Conservation (phyloP, 495 filamentous ascomycete genomes). For the Talaromyces nanjingensis region DNA sequence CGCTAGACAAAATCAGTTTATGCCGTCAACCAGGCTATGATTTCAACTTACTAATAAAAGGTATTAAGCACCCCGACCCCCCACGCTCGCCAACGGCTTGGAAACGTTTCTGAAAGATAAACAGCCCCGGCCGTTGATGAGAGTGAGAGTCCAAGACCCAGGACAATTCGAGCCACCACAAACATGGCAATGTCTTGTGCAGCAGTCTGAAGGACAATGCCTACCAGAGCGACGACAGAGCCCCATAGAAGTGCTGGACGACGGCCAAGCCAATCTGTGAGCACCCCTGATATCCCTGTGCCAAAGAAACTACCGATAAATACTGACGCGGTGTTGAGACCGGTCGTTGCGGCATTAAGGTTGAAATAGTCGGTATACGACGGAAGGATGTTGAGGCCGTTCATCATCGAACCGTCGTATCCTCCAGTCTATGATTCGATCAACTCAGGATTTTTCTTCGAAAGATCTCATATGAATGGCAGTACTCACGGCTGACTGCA, state of each 20-base stretch:
- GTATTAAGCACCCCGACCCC: constrained; percentile 41
- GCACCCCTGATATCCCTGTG: constrained; percentile 26
- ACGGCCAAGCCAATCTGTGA: constrained; percentile 36
- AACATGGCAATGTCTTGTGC: constrained; percentile 45
- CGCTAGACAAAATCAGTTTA: constrained; percentile 5
- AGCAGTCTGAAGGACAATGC: constrained; percentile 39
- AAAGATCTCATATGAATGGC: neutral
- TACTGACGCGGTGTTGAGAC: constrained; percentile 40
- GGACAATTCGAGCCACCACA: constrained; percentile 32
- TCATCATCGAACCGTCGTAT: constrained; percentile 46
- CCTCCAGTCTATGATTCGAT: constrained; percentile 25
- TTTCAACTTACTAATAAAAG: constrained; percentile 34
- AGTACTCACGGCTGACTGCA: constrained; percentile 28
- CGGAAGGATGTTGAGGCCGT: constrained; percentile 45
- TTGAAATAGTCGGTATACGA: constrained; percentile 44
- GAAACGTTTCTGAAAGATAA: constrained; percentile 37
- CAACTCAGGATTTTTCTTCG: neutral
- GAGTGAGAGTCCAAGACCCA: constrained; percentile 34
- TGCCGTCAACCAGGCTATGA: neutral
- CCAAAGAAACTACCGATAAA: constrained; percentile 38
- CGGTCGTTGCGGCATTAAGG: constrained; percentile 32
- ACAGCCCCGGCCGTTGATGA: constrained; percentile 32
- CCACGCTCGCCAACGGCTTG: constrained; percentile 37
- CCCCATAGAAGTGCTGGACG: constrained; percentile 39
- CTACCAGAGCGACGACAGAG: constrained; percentile 34